phyloP scores from a whole-genome alignment of 2,329 filamentous ascomycete species.

The Leptographium radiaticola region DNA sequence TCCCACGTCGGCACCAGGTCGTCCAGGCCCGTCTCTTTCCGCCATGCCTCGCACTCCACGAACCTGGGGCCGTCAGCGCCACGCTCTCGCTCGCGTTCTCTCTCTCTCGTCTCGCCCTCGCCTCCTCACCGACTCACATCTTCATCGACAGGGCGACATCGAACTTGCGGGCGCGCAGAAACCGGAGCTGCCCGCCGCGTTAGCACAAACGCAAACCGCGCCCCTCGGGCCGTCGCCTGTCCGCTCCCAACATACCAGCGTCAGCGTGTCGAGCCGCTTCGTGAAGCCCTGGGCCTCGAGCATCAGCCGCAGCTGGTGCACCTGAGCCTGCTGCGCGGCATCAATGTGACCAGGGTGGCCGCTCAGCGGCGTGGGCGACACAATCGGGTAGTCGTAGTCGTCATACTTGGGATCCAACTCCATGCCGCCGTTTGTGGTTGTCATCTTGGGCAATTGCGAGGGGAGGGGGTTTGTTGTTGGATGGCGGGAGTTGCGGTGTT shows the following conservation, averaged over 20 bases:
- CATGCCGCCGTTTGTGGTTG: conserved; percentile 20
- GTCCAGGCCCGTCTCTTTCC: conserved; percentile 74
- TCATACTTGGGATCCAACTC: conserved; percentile 83
- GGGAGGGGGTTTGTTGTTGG: background rate
- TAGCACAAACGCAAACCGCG: background rate
- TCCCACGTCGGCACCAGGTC: conserved; percentile 69
- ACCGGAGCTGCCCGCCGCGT: conserved; percentile 50
- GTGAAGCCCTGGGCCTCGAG: conserved; percentile 75
- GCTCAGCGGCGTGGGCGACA: conserved; percentile 51
- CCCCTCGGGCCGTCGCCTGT: too few relatives aligned
- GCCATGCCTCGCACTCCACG: conserved; percentile 80
- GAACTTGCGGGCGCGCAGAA: conserved; percentile 90
- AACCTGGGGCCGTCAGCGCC: conserved; percentile 48
- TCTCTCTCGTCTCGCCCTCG: background rate
- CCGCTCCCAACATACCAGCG: conserved; percentile 47
- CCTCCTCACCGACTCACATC: conserved; percentile 50
- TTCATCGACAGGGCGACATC: conserved; percentile 70
- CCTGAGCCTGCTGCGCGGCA: conserved; percentile 75
- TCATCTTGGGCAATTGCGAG: background rate
- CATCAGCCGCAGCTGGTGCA: conserved; percentile 70
- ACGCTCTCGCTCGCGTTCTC: background rate
- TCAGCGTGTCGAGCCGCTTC: conserved; percentile 81
- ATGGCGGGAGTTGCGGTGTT: background rate
- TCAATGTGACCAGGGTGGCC: conserved; percentile 87
- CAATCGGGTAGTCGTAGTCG: conserved; percentile 84